phyloP scores from a whole-genome alignment of 2,329 filamentous ascomycete genomes.

The Cladosporium sp. region DNA sequence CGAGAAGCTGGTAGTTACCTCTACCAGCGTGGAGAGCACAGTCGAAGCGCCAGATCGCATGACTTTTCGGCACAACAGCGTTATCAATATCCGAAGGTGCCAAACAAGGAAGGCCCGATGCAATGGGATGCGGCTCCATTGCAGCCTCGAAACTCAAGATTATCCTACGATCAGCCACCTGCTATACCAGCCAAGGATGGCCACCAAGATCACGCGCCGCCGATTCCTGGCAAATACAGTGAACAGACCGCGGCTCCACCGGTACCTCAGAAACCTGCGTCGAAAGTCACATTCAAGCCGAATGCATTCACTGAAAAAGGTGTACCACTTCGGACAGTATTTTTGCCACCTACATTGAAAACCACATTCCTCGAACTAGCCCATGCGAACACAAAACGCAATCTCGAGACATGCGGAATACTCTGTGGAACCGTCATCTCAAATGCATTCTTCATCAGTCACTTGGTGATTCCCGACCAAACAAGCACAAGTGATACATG shows the following conservation, averaged over 20 bases:
- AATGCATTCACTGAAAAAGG: conserved; percentile 89
- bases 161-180: conserved; percentile 14
- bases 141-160: conserved; percentile 14
- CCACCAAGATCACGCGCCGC: neutral
- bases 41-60: conserved; percentile 5
- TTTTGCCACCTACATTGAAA: conserved; percentile 74
- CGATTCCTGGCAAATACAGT: conserved; percentile 5
- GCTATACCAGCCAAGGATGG: conserved; percentile 29
- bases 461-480: conserved; percentile 87
- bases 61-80: conserved; percentile 3
- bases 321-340: conserved; percentile 78
- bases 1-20: conserved; percentile 24
- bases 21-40: conserved; percentile 14
- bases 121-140: conserved; percentile 28
- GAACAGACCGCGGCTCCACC: neutral
- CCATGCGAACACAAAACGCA: conserved; percentile 68
- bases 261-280: neutral
- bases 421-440: conserved; percentile 86
- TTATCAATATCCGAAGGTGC: conserved; percentile 45
- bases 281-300: conserved; percentile 63
- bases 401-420: conserved; percentile 93
- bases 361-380: conserved; percentile 71
- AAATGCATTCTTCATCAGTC: conserved; percentile 88
- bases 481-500: conserved; percentile 88
- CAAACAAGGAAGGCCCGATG: conserved; percentile 35